phyloP scores from a whole-genome alignment of 2,329 filamentous ascomycete genomes.

The Bipolaris oryzae region DNA sequence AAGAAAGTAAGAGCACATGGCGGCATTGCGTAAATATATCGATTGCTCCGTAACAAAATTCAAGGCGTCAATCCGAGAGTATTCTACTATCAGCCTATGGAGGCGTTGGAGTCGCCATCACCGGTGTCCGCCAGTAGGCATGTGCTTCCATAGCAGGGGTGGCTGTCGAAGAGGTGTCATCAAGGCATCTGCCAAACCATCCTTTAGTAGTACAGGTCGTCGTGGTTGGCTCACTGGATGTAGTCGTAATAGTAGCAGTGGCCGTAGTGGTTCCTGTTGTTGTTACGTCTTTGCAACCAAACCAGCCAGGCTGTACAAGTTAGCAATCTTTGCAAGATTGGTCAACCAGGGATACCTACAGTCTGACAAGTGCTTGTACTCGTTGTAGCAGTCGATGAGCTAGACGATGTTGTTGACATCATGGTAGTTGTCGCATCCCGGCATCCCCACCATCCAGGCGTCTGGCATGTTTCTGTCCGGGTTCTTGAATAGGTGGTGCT shows the following conservation, averaged over 20 bases:
- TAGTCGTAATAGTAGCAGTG: constrained; percentile 24
- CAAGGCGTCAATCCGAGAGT: background rate
- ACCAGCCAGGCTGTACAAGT: constrained; percentile 43
- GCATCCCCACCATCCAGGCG: constrained; percentile 48
- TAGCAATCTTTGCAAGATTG: constrained; percentile 1
- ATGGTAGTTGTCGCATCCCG: constrained; percentile 41
- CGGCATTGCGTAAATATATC: background rate
- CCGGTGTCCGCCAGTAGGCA: constrained; percentile 32
- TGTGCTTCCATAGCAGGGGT: constrained; percentile 35
- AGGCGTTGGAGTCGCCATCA: constrained; percentile 34
- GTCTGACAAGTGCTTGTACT: constrained; percentile 44
- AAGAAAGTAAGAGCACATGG: background rate
- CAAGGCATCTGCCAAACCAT: constrained; percentile 46
- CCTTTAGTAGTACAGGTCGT: constrained; percentile 44
- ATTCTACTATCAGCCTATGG: background rate
- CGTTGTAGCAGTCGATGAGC: constrained; percentile 28
- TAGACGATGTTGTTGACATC: constrained; percentile 28
- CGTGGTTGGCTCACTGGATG: constrained; percentile 28
- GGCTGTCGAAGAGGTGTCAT: constrained; percentile 33
- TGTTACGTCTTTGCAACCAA: constrained; percentile 44
- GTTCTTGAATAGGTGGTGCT: constrained; percentile 35
- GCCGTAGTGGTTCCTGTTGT: constrained; percentile 28
- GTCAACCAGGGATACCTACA: constrained; percentile 20
- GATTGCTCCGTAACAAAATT: background rate
- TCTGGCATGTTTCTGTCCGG: constrained; percentile 46